A percentile compares a stretch with the other conserved stretches of the same genome.
These are phyloP conservation scores for Tuber calosporum DNA, from an alignment of 495 filamentous ascomycete species.

Conservation along the genomic window DNA sequence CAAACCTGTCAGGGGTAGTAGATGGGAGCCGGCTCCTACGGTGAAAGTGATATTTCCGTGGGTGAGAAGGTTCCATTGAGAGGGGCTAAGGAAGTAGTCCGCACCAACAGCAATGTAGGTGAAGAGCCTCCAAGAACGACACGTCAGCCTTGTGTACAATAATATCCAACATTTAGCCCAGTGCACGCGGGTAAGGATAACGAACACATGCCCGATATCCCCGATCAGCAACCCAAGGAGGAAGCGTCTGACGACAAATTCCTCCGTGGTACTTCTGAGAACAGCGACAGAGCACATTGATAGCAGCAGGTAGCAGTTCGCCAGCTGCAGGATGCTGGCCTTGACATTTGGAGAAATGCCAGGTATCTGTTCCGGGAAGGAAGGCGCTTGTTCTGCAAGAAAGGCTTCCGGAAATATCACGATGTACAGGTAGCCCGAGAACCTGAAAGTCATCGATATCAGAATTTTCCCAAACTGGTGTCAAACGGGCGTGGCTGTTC, in stretches of 20 bases:
- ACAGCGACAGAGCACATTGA: constrained; percentile 25
- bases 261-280: constrained; percentile 24
- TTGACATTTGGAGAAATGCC: constrained; percentile 19
- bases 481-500: background rate
- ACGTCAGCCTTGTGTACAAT: constrained; percentile 4
- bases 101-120: constrained; percentile 19
- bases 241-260: constrained; percentile 21
- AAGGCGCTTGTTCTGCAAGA: constrained; percentile 20
- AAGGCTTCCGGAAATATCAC: constrained; percentile 20
- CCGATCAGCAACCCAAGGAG: constrained; percentile 18
- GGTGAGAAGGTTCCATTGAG: constrained; percentile 18
- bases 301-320: constrained; percentile 29
- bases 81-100: constrained; percentile 17
- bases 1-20: background rate
- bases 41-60: constrained; percentile 21
- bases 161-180: background rate
- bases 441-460: background rate
- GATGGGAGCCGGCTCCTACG: constrained; percentile 11
- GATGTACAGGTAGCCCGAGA: constrained; percentile 26
- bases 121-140: background rate
- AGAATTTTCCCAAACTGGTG: background rate
- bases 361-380: constrained; percentile 1
- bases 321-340: constrained; percentile 21
- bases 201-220: constrained; percentile 27
- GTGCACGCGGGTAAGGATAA: background rate